phyloP scores from a whole-genome alignment of 2,329 filamentous ascomycete genomes.

The Trichophyton schoenleinii region DNA sequence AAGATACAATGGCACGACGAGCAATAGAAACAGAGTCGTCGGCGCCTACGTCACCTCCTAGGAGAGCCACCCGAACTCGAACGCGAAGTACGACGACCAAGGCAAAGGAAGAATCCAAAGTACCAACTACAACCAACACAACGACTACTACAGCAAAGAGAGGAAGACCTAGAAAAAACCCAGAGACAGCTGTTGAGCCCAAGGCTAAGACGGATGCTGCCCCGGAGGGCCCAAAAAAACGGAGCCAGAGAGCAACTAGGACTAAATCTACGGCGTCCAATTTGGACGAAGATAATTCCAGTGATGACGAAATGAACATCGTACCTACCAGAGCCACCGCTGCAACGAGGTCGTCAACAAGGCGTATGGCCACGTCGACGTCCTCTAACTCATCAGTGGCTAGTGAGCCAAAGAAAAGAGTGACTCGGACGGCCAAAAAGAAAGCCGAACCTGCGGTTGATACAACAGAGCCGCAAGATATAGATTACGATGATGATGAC shows the following conservation, averaged over 20 bases:
- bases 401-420: neutral
- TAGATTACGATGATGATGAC: conserved; percentile 17
- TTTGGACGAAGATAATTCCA: conserved; percentile 6
- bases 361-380: neutral
- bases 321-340: conserved; percentile 5
- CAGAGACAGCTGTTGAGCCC: neutral
- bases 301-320: conserved; percentile 15
- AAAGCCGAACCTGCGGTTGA: neutral
- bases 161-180: conserved; percentile 12
- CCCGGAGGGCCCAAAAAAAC: neutral
- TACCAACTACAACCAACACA: neutral
- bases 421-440: neutral
- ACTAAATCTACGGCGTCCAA: neutral
- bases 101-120: neutral
- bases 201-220: neutral
- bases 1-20: conserved; percentile 7
- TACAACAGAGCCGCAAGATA: neutral
- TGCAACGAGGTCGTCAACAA: neutral
- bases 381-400: neutral
- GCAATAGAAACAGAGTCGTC: conserved; percentile 5
- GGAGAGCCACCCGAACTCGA: conserved; percentile 13
- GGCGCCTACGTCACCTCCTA: conserved; percentile 9
- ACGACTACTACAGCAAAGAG: conserved; percentile 4
- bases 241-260: conserved; percentile 5
- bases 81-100: conserved; percentile 6